Evolutionary conservation across 208 protist species (phyloP), one percentile per base, ranked within the genome.

Genomic region (Porcisia deanei): DNA sequence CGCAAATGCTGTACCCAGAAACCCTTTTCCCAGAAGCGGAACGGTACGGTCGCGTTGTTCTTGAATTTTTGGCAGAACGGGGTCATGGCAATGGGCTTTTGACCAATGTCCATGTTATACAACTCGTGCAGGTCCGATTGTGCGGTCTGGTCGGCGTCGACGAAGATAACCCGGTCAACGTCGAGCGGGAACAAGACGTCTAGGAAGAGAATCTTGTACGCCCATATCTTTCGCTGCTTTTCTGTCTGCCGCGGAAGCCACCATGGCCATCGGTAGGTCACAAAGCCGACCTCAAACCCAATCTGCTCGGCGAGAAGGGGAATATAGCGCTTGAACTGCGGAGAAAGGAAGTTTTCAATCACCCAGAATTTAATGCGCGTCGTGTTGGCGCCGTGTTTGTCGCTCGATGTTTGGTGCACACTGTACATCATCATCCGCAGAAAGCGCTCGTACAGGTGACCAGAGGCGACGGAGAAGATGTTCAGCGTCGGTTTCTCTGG

Each of bases 151-250:
- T 99, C 99, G 0, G 99, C 97, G 77, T 99, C 99, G 9, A 99
- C 97, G 76, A 99, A 99, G 79, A 99, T 99, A 67, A 99, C 84
- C 61, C 97, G 89, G 16, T 99, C 90, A 0, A 99, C 89, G 58
- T 97, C 84, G 14, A 97, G 82, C 8, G 99, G 99, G 79, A 99
- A 99, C 9, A 99, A 76, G 3, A 99, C 98, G 85, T 99, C 99
- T 2, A 99, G 87, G 89, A 99, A 99, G 9, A 99, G 90, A 67
- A 99, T 99, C 86, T 99, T 99, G 89, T 99, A 99, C 20, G 88
- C 99, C 99, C 99, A 99, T 77, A 99, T 99, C 18, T 97, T 97
- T 52, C 99, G 91, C 83, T 99, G 96, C 93, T 99, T 99, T 64
- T 99, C 93, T 22, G 91, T 94, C 87, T 99, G 99, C 76, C 84